These are phyloP conservation scores for Lentinula detonsa DNA, from an alignment of 768 basidiomycete genomes.

Conservation along the genomic window DNA sequence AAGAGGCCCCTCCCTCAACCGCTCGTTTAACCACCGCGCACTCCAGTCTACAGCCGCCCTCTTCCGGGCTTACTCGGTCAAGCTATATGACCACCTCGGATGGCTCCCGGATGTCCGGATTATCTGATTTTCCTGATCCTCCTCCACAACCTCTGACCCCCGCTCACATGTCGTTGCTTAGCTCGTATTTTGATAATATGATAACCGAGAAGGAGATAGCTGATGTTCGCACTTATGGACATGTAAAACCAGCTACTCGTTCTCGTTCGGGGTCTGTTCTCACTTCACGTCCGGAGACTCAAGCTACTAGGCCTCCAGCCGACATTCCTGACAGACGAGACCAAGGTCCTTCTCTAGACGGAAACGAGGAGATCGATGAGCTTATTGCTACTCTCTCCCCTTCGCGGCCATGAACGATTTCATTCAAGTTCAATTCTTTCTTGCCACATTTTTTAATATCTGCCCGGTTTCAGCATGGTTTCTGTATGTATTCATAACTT, in stretches of 20 bases:
- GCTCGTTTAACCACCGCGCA: slow-evolving; percentile 13
- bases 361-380: slow-evolving; percentile 22
- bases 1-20: slow-evolving; percentile 5
- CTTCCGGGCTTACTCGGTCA: slow-evolving; percentile 27
- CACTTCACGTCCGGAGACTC: slow-evolving; percentile 5
- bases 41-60: slow-evolving; percentile 26
- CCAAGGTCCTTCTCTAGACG: slow-evolving; percentile 9
- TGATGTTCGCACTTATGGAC: slow-evolving; percentile 6
- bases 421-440: background rate
- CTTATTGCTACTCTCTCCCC: slow-evolving; percentile 19
- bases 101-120: slow-evolving; percentile 58
- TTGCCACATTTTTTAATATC: background rate
- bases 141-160: slow-evolving; percentile 29
- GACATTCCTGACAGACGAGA: background rate
- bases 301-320: background rate
- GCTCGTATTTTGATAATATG: slow-evolving; percentile 35
- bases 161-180: slow-evolving; percentile 35
- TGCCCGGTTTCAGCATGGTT: background rate
- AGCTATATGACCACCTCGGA: slow-evolving; percentile 63
- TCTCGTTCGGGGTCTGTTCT: slow-evolving; percentile 7
- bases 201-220: slow-evolving; percentile 12
- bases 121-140: slow-evolving; percentile 70
- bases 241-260: slow-evolving; percentile 1
- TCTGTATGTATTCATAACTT: background rate
- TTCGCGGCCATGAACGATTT: slow-evolving; percentile 7